Base-by-base conservation (phyloP, 352 stramenopile species). In the Elongisporangium undulatum region DNA sequence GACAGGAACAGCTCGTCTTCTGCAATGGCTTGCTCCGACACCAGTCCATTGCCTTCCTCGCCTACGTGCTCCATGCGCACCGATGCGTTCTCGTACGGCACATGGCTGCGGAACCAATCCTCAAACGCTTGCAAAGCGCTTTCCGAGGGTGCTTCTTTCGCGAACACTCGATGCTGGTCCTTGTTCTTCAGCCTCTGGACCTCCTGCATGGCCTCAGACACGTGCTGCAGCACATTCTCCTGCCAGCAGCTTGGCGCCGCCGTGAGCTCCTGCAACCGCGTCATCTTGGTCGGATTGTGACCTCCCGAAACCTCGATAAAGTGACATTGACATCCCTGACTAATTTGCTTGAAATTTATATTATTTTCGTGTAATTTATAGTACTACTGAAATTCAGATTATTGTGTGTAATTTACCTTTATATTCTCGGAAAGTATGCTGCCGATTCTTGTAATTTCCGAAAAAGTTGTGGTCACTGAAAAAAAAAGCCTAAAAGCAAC, bases 1-100 rank as follows among this genome's bases (percentile, higher is more conserved):
- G 64, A 63, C 16, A 82, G 66, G 56, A 82, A 82, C 12, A 45
- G 13, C 17, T 69, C 56, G 23, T 55, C 72, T 50, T 74, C 22
- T 0, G 49, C 23, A 24, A 82, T 69, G 6, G 26, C 52, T 23
- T 66, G 45, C 21, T 51, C 50, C 4, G 72, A 69, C 22, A 79
- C 39, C 12, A 82, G 56, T 7, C 72, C 72, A 7, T 75, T 61
- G 13, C 72, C 72, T 15, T 73, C 53, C 6, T 63, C 55, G 1
- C 70, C 64, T 2, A 71, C 67, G 20, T 67, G 57, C 58, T 68
- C 34, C 20, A 78, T 57, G 2, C 23, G 8, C 15, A 82, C 67
- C 1, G 48, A 23, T 2, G 62, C 49, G 26, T 66, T 41, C 23
- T 50, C 48, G 3, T 45, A 20, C 15, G 20, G 22, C 2, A 55